Conservation (phyloP, 495 filamentous ascomycete genomes). For the Halenospora varia region DNA sequence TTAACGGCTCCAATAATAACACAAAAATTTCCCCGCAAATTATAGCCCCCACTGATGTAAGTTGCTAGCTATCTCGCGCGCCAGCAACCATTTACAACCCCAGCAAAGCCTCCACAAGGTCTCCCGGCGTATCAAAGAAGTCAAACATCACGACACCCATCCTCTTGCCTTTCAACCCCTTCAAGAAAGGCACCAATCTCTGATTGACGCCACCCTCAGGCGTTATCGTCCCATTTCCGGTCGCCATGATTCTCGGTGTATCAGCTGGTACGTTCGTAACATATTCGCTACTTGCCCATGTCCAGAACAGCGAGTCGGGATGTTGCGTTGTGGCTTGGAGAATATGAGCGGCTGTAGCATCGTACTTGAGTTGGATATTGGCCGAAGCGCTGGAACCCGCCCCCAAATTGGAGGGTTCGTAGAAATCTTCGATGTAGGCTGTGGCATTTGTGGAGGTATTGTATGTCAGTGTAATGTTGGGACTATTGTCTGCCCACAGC, state of each 20-base stretch:
- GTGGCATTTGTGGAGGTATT: constrained; percentile 29
- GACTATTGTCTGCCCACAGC: constrained; percentile 35
- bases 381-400: constrained; percentile 26
- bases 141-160: constrained; percentile 66
- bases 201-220: constrained; percentile 57
- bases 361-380: constrained; percentile 40
- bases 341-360: constrained; percentile 33
- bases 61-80: no score
- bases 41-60: no score
- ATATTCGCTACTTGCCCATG: constrained; percentile 43
- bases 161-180: constrained; percentile 82
- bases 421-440: constrained; percentile 43
- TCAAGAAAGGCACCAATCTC: constrained; percentile 90
- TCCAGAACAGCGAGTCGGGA: constrained; percentile 42
- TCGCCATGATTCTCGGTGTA: constrained; percentile 43
- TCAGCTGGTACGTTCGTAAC: constrained; percentile 36
- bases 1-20: no score
- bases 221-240: constrained; percentile 38
- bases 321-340: constrained; percentile 25
- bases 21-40: no score
- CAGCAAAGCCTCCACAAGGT: constrained; percentile 28
- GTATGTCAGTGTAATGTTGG: constrained; percentile 33
- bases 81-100: no score
- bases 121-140: constrained; percentile 42
- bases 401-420: constrained; percentile 28